phyloP scores from a whole-genome alignment of 306 rosid species.

The Crotalaria pallida region DNA sequence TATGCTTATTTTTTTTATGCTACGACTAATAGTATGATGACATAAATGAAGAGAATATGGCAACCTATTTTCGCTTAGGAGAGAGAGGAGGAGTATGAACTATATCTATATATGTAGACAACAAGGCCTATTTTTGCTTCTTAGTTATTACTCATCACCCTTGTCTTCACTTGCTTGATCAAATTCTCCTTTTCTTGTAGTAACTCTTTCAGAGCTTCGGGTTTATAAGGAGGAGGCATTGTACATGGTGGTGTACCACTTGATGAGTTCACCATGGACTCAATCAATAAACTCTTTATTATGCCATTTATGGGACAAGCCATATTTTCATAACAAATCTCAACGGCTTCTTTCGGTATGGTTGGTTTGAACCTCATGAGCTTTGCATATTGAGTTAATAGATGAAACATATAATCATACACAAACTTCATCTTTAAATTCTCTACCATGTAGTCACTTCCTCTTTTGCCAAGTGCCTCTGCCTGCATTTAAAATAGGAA shows the following conservation, averaged over 20 bases:
- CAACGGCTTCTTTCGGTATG: conserved; percentile 31
- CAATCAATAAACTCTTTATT: conserved; percentile 19
- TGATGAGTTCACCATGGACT: conserved; percentile 31
- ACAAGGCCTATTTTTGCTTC: not conserved
- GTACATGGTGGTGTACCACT: conserved; percentile 37
- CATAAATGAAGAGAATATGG: too few relatives aligned
- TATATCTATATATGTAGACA: not conserved
- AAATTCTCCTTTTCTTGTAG: not conserved
- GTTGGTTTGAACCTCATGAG: conserved; percentile 40
- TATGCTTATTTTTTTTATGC: too few relatives aligned
- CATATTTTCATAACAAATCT: conserved; percentile 34
- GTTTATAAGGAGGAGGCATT: conserved; percentile 36
- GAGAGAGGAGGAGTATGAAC: too few relatives aligned
- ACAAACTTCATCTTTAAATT: conserved; percentile 40
- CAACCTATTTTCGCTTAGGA: too few relatives aligned
- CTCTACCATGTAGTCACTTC: conserved; percentile 22
- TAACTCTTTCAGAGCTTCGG: conserved; percentile 7
- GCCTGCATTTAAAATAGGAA: conserved; percentile 26
- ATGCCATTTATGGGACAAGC: not conserved
- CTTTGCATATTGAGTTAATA: conserved; percentile 31
- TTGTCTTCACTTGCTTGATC: conserved; percentile 8
- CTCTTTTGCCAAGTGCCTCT: conserved; percentile 27
- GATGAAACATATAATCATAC: conserved; percentile 48
- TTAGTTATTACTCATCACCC: not conserved
- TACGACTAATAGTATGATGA: too few relatives aligned